Conservation (phyloP, 441 rosid species). For the Daphne laureola region DNA sequence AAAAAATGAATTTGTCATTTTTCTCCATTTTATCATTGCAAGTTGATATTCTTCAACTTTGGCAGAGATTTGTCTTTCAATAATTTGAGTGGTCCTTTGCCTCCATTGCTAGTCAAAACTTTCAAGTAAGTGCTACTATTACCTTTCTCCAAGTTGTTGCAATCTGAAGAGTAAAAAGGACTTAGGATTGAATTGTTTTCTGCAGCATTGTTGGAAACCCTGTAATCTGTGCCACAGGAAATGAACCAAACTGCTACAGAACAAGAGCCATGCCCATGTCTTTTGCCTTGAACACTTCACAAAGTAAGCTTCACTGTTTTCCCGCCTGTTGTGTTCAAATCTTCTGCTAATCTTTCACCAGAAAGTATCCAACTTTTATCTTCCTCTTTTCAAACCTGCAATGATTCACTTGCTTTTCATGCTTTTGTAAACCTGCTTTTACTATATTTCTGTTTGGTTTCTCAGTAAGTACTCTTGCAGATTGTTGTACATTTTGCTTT, state of each 20-base stretch:
- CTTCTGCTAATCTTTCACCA: constrained; percentile 4
- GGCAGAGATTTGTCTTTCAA: constrained; percentile 84
- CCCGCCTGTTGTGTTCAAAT: constrained; percentile 11
- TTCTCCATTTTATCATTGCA: background rate
- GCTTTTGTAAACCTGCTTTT: constrained; percentile 4
- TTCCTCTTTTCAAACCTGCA: constrained; percentile 1
- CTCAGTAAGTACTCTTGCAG: background rate
- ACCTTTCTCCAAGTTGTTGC: constrained; percentile 11
- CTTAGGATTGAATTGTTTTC: constrained; percentile 1
- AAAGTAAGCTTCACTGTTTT: constrained; percentile 31
- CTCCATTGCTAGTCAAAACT: constrained; percentile 67
- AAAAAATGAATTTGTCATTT: background rate
- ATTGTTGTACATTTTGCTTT: background rate
- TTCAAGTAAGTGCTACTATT: constrained; percentile 57
- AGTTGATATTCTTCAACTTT: constrained; percentile 7
- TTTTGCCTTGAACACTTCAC: constrained; percentile 41
- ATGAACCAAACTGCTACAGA: constrained; percentile 63
- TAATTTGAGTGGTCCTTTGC: constrained; percentile 71
- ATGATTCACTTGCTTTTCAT: constrained; percentile 13
- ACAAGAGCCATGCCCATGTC: constrained; percentile 55
- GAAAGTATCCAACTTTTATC: constrained; percentile 2
- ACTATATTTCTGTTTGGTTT: background rate
- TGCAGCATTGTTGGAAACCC: constrained; percentile 84
- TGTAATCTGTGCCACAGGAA: constrained; percentile 61
- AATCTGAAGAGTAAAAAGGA: too few species aligned